phyloP scores from a whole-genome alignment of 2,329 filamentous ascomycete genomes.

The Pyrenochaeta sp. region DNA sequence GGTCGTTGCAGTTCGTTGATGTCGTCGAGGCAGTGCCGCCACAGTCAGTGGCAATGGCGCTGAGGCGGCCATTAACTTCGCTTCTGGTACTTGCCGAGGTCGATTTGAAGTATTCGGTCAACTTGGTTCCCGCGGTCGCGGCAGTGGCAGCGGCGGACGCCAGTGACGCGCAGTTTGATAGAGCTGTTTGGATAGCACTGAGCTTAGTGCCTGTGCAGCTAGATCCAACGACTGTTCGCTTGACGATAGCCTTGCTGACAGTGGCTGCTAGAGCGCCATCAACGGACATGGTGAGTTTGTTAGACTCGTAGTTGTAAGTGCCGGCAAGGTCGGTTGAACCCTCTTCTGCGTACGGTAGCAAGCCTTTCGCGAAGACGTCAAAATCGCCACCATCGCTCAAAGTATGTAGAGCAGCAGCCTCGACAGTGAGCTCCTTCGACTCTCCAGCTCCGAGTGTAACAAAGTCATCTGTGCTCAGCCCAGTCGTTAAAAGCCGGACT shows the following conservation, averaged over 20 bases:
- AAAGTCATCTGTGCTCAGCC: conserved; percentile 61
- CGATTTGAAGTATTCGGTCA: conserved; percentile 72
- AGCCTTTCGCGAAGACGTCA: conserved; percentile 64
- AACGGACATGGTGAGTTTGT: conserved; percentile 65
- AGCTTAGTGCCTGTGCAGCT: conserved; percentile 63
- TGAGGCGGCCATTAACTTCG: conserved; percentile 36
- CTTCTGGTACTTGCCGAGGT: conserved; percentile 57
- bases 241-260: conserved; percentile 57
- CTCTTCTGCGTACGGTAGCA: conserved; percentile 46
- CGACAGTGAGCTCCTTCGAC: conserved; percentile 63
- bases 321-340: conserved; percentile 65
- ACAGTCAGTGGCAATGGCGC: conserved; percentile 64
- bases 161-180: conserved; percentile 63
- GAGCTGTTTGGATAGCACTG: conserved; percentile 58
- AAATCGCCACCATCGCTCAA: conserved; percentile 62
- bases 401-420: conserved; percentile 65
- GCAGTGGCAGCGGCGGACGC: conserved; percentile 63
- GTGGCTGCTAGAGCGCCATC: conserved; percentile 63
- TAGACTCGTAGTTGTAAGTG: conserved; percentile 66
- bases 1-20: conserved; percentile 67
- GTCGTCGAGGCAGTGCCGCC: conserved; percentile 60
- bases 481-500: conserved; percentile 57
- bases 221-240: conserved; percentile 62
- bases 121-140: conserved; percentile 56
- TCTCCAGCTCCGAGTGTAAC: conserved; percentile 57